Base-by-base conservation (phyloP, 2,329 filamentous ascomycete genomes). In the Colletotrichum nymphaeae region DNA sequence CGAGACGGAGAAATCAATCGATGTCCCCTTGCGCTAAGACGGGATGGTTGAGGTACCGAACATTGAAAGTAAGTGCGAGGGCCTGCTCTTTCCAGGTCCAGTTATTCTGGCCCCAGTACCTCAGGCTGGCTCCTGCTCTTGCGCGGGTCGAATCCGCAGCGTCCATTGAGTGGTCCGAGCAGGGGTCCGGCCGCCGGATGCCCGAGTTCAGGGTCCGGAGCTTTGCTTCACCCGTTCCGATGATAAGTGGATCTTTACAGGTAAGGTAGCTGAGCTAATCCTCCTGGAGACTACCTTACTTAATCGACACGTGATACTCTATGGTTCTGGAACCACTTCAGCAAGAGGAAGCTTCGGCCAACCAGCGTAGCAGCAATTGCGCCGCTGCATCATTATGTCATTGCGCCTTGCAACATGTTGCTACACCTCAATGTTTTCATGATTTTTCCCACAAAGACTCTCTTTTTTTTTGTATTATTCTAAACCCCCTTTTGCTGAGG, bases 21-120 rank as follows among this genome's bases (percentile, higher is more conserved):
- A 71, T 30, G 58, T 71, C 35, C 64, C 64, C 64, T 68, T 68
- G 58, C 69, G 65, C 69, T 63, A 69, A 37, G 42, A 67, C 24
- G 49, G 58, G 28, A 69, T 57, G 57, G 65, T 72, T 52, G 32
- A 49, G 63, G 68, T 62, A 63, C 63, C 46, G 62, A n/a, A 28
- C 57, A 63, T 63, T 69, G 55, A 28, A 42, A 42, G 37, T 19
- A 42, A 42, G 37, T 42, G 42, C 8, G 37, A 58, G 53, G 53
- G 53, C 63, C 63, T 57, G 53, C 8, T 52, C 63, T 57, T 57
- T 49, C 42, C 32, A 35, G 32, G 11, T 35, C 42, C 7, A 8
- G 42, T n/a, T 49, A 19, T 22, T 49, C 56, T 22, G 19, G 19
- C 30, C 59, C 6, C 6, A 14, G 37, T 14, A 19, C 37, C 32